These are phyloP conservation scores for Triadica sebifera DNA, from an alignment of 345 rosid genomes.

Conservation along the genomic window DNA sequence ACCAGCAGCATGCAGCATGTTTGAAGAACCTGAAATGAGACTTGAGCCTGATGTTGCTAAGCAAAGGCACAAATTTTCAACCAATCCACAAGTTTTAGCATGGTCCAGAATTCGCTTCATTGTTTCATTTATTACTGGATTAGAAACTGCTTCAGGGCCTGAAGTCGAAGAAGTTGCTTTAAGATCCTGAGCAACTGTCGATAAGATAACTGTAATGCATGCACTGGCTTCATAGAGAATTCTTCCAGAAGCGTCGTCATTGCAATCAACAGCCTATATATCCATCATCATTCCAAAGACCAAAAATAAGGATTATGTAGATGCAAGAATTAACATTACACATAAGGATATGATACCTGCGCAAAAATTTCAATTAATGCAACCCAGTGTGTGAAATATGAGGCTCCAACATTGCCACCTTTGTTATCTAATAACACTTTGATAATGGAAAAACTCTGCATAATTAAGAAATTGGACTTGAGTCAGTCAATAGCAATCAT, in stretches of 20 bases:
- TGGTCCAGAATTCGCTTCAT: conserved; percentile 64
- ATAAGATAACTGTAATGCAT: conserved; percentile 58
- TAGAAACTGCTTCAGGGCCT: conserved; percentile 44
- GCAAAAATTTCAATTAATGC: conserved; percentile 71
- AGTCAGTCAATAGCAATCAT: not conserved
- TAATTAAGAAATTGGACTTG: conserved; percentile 8
- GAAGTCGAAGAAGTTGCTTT: conserved; percentile 39
- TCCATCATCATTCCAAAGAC: conserved; percentile 20
- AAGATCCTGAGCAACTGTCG: conserved; percentile 57
- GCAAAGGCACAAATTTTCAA: conserved; percentile 75
- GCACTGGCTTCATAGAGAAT: conserved; percentile 65
- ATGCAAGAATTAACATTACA: conserved; percentile 11
- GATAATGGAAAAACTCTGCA: conserved; percentile 72
- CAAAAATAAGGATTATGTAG: not conserved
- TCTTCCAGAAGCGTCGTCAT: conserved; percentile 65
- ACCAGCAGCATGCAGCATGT: conserved; percentile 68
- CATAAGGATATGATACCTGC: conserved; percentile 50
- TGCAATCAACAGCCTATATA: conserved; percentile 58
- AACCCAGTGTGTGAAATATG: conserved; percentile 86
- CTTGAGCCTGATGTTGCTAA: conserved; percentile 79
- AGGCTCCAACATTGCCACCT: conserved; percentile 42
- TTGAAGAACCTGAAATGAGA: conserved; percentile 72
- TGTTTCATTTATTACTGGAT: conserved; percentile 40
- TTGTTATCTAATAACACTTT: conserved; percentile 52
- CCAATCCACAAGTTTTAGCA: conserved; percentile 72